Percentiles rank a stretch among this genome's conserved stretches.
Evolutionary conservation across 306 rosid genomes (phyloP).

Genomic region (Carpinus viminea): DNA sequence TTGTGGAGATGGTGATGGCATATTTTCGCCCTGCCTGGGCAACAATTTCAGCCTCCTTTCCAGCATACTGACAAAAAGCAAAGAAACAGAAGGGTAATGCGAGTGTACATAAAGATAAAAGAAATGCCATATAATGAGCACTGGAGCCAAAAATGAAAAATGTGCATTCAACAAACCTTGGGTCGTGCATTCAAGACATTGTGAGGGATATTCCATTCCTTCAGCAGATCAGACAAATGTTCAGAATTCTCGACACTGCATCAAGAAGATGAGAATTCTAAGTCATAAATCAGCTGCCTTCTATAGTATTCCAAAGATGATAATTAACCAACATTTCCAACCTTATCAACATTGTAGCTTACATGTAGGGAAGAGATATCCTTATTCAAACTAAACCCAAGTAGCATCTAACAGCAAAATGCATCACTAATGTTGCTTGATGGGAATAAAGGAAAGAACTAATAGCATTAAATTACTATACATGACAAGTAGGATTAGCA

Average conservation of each 20-base stretch:
- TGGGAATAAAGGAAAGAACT: background rate
- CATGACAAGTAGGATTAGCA: background rate
- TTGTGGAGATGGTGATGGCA: constrained; percentile 95
- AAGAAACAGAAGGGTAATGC: constrained; percentile 14
- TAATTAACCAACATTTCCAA: constrained; percentile 12
- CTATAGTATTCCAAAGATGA: constrained; percentile 16
- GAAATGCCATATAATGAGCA: background rate
- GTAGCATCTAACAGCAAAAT: background rate
- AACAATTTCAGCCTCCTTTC: constrained; percentile 89
- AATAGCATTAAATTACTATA: background rate
- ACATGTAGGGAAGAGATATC: constrained; percentile 17
- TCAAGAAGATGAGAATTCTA: constrained; percentile 34
- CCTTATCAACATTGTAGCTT: constrained; percentile 6
- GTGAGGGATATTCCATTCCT: constrained; percentile 79
- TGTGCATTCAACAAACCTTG: constrained; percentile 58
- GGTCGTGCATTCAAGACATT: constrained; percentile 95
- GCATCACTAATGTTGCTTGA: constrained; percentile 4
- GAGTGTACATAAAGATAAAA: background rate
- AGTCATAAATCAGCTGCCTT: constrained; percentile 20
- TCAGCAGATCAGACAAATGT: constrained; percentile 76
- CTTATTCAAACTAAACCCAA: background rate
- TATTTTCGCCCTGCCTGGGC: constrained; percentile 95
- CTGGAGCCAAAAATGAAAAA: background rate
- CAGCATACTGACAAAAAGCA: constrained; percentile 73
- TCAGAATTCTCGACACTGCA: constrained; percentile 96